phyloP scores from a whole-genome alignment of 257 asterid genomes.

The Anisodus tanguticus region DNA sequence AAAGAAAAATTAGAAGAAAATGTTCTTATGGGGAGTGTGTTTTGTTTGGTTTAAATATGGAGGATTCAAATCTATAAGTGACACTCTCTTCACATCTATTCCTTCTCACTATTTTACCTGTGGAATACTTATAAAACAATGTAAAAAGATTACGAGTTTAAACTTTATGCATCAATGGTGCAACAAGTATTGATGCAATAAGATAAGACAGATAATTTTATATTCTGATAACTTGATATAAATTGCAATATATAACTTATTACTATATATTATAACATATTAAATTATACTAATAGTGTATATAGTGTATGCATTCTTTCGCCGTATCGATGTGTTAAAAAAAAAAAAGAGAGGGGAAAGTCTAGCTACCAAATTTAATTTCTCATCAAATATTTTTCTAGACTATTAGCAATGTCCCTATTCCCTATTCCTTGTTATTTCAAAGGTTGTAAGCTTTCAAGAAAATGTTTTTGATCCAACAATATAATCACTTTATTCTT shows the following conservation, averaged over 20 bases:
- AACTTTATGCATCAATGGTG: neutral
- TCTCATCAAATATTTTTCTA: neutral
- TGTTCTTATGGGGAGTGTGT: neutral
- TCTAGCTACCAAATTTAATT: neutral
- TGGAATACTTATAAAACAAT: neutral
- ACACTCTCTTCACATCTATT: conserved; percentile 5
- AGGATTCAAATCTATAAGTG: neutral
- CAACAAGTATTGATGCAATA: neutral
- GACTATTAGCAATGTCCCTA: neutral
- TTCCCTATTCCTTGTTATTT: neutral
- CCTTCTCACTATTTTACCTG: neutral
- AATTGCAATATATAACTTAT: neutral
- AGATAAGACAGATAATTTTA: neutral
- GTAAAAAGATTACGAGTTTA: neutral
- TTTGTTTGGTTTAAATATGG: neutral
- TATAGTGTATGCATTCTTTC: neutral
- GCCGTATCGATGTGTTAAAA: no score
- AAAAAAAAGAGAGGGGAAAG: neutral
- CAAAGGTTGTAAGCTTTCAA: neutral
- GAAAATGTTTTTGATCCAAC: neutral
- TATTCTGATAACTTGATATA: neutral
- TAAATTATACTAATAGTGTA: neutral
- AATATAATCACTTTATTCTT: neutral
- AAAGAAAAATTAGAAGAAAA: neutral
- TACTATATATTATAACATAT: neutral